Evolutionary conservation across 768 basidiomycete genomes (phyloP).

Genomic region (Pholiota conissans): DNA sequence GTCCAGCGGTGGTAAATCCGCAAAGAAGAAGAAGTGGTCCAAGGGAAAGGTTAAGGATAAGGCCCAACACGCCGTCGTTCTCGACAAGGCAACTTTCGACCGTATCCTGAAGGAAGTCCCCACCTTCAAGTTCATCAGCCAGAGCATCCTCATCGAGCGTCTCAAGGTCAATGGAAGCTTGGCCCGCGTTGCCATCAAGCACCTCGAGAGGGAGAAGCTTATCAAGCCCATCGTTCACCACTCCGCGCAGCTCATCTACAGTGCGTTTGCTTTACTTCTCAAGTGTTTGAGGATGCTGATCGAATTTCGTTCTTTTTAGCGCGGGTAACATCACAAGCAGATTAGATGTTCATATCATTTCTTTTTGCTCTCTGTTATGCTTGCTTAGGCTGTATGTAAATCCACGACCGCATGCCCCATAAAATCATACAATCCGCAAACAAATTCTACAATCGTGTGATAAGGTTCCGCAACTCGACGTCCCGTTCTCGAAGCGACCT

Average conservation of each 20-base stretch:
- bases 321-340: conserved; percentile 46
- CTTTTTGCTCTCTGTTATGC: conserved; percentile 27
- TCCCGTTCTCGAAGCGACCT: too few relatives aligned
- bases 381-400: conserved; percentile 36
- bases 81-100: conserved; percentile 92
- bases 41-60: conserved; percentile 99
- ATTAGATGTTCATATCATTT: conserved; percentile 33
- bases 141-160: conserved; percentile 97
- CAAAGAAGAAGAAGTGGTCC: conserved; percentile 99
- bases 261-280: conserved; percentile 36
- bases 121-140: conserved; percentile 98
- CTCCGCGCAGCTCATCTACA: conserved; percentile 93
- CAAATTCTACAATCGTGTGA: conserved; percentile 4
- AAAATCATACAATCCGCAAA: conserved; percentile 32
- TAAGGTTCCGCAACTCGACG: background rate
- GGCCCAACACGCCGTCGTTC: conserved; percentile 93
- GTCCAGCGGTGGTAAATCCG: conserved; percentile 78
- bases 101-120: conserved; percentile 98
- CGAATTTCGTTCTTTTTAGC: conserved; percentile 29
- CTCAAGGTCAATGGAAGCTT: conserved; percentile 96
- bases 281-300: background rate
- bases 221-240: conserved; percentile 98
- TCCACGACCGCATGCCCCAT: conserved; percentile 28
- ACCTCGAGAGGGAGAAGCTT: conserved; percentile 89
- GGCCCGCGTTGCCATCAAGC: conserved; percentile 87